Evolutionary conservation across 2,329 filamentous ascomycete genomes (phyloP), one percentile per base, ranked within the genome.

Genomic region (Hirsutella thompsonii): DNA sequence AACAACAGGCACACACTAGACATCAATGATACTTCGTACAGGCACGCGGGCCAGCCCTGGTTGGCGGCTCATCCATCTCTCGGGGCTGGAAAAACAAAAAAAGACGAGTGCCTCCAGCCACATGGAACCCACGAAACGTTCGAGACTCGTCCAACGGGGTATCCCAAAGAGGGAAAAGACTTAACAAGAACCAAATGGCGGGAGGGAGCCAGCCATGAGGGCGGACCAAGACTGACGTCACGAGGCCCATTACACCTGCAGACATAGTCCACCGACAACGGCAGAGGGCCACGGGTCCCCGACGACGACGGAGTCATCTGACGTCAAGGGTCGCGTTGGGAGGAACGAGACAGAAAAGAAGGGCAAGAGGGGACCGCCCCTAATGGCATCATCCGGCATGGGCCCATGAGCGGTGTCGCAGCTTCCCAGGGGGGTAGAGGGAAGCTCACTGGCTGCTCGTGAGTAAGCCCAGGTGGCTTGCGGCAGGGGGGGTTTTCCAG

Each of bases 301-400:
- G 19, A 34, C 23, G 21, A 19, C 20, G 38, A 30, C 28, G 21
- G 16, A 33, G 32, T 44, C 43, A 42, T 44, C 40, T 42, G 43
- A 44, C 43, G 43, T 42, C 37, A 42, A 39, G 21, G n/a, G 16
- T 14, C 10, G 13, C 5, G 30, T 5, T 13, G 30, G 30, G 11
- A 13, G n/a, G 30, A 32, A 5, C 11, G 6, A 14, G 30, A 32
- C 8, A 14, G 11, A 16, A 32, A 16, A 5, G 30, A 5, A 14
- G 30, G 30, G 13, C 11, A 13, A 16, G 30, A 32, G 30, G 30
- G 5, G 8, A 16, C 13, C 5, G 10, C 5, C 30, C 30, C 10
- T 32, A 8, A 33, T 34, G 32, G 14, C 32, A 34, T 34, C 32
- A 34, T 34, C n/a, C 32, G 32, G 8, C 32, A 34, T 34, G 32